Base-by-base conservation (phyloP, 1,139 yeast genomes). In the Protomyces pachydermus region DNA sequence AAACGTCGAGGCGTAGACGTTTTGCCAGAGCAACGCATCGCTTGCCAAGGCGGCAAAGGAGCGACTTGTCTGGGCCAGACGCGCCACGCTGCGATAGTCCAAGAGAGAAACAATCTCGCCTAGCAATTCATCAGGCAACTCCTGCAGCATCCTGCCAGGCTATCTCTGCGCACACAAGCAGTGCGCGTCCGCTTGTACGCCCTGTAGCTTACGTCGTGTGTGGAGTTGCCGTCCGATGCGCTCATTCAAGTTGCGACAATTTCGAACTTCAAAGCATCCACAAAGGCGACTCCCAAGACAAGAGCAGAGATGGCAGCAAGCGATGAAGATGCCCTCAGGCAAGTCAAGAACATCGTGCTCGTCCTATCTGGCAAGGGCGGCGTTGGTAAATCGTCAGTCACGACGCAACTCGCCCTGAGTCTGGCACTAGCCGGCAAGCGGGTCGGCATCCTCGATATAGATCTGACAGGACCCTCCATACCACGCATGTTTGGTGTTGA, bases 401-500 rank as follows among this genome's bases (percentile, higher is more conserved):
- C 98, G 0, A 88, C 97, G 0, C 98, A 95, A 73, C 80, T 91
- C 0, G 98, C 97, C 0, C 78, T 93, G 25, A 80, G 93, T 0
- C 78, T 95, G 45, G 90, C 84, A 5, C 77, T 81, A 38, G 78
- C 82, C 72, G 95, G 96, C 0, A 83, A 75, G 71, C 85, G 82
- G 71, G 97, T 93, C 14, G 99, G 98, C 1, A 96, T 93, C 0
- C 77, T 95, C 48, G 99, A 93, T 73, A 91, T 93, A 28, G 99
- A 93, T 77, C 78, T 95, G 60, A 95, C 98, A 0, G 99, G 99
- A 0, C 99, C 99, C 0, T 91, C 98, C 1, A 78, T 91, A 57
- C 98, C 99, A 1, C 80, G 98, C 61, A 91, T 95, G 96, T 90
- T 95, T 77, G 98, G 97, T 0, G 82, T 91, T 4, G 98, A 95